Conservation (phyloP, 2,329 filamentous ascomycete species). For the Fusarium dlaminii region DNA sequence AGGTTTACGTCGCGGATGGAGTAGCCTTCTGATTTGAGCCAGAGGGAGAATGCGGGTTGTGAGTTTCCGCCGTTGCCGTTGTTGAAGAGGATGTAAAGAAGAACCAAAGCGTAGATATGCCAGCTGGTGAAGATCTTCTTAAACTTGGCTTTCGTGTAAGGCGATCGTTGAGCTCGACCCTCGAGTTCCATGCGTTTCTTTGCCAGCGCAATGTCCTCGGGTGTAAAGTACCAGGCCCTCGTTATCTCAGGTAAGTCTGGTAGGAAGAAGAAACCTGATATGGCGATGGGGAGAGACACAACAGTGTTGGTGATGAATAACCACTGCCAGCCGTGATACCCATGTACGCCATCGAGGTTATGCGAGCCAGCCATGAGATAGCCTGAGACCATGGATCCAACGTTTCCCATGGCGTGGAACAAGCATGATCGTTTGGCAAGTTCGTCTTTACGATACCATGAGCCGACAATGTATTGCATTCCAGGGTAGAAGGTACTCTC, state of each 20-base stretch:
- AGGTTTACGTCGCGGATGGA: conserved; percentile 56
- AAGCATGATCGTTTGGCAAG: conserved; percentile 55
- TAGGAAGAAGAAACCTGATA: conserved; percentile 47
- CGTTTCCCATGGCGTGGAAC: conserved; percentile 49
- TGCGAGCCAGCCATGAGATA: conserved; percentile 55
- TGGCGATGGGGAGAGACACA: conserved; percentile 48
- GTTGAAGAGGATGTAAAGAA: conserved; percentile 72
- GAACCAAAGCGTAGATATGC: conserved; percentile 69
- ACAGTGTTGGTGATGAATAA: conserved; percentile 50
- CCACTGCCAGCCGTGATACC: conserved; percentile 59
- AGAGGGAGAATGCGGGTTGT: conserved; percentile 65
- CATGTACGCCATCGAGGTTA: conserved; percentile 50
- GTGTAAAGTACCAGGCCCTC: conserved; percentile 42
- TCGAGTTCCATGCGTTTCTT: conserved; percentile 51
- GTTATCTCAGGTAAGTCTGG: conserved; percentile 45
- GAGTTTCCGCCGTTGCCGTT: conserved; percentile 60
- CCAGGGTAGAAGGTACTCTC: conserved; percentile 53
- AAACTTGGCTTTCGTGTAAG: conserved; percentile 60
- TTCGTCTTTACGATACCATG: conserved; percentile 57
- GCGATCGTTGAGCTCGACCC: conserved; percentile 53
- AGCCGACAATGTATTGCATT: conserved; percentile 53
- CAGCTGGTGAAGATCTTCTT: conserved; percentile 70
- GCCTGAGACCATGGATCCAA: conserved; percentile 44
- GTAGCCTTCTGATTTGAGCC: conserved; percentile 58
- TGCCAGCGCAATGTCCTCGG: conserved; percentile 41